Evolutionary conservation across 257 asterid species (phyloP).

Genomic region (Solanum chiquidenum): DNA sequence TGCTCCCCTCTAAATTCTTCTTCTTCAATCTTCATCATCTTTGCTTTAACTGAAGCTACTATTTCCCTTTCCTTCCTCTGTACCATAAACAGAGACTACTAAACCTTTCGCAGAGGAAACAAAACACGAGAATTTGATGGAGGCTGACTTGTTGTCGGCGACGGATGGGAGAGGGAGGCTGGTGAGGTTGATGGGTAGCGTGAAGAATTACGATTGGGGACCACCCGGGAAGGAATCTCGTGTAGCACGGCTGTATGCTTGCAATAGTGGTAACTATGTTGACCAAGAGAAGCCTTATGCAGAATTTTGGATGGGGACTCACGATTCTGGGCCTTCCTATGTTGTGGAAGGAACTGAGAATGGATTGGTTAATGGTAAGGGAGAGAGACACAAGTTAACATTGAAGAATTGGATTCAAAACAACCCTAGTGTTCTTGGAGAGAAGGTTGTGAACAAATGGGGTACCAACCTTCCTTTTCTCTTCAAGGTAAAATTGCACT

Average conservation of each 20-base stretch:
- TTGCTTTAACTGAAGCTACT: background rate
- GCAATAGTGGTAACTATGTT: constrained; percentile 31
- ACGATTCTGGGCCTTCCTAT: constrained; percentile 73
- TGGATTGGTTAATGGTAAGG: constrained; percentile 2
- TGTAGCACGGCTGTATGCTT: constrained; percentile 47
- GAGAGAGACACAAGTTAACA: constrained; percentile 14
- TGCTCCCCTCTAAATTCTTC: background rate
- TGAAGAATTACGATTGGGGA: constrained; percentile 75
- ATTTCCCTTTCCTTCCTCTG: background rate
- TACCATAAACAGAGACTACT: background rate
- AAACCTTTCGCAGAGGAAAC: background rate
- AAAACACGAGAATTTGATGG: background rate
- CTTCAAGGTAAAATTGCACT: constrained; percentile 47
- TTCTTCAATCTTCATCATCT: background rate
- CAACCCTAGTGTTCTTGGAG: constrained; percentile 63
- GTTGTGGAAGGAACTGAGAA: background rate
- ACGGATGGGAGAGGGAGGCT: background rate
- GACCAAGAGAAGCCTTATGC: constrained; percentile 51
- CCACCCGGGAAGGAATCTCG: constrained; percentile 44
- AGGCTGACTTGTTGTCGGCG: background rate
- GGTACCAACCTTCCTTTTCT: constrained; percentile 80
- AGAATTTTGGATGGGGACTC: constrained; percentile 93
- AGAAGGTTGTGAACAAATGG: constrained; percentile 55
- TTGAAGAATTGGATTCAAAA: constrained; percentile 73
- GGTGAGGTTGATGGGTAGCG: constrained; percentile 48